Evolutionary conservation across 352 stramenopile genomes (phyloP).

Genomic region (Phytophthora pisi): DNA sequence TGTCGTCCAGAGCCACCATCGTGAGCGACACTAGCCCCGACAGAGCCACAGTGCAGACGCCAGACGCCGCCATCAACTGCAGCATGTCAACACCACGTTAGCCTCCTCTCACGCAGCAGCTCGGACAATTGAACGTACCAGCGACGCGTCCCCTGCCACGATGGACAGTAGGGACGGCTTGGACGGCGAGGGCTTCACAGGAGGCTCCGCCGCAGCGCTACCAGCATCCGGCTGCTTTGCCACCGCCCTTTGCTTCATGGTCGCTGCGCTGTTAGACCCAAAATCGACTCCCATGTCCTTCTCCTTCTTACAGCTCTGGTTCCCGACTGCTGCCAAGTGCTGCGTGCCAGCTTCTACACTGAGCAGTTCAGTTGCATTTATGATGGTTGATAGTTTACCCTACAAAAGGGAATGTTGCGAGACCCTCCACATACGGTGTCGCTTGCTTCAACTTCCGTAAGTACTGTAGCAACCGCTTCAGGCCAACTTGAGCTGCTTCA

Average conservation of each 20-base stretch:
- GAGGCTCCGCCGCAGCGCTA: conserved; percentile 10
- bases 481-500: conserved; percentile 50
- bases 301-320: not conserved
- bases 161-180: conserved; percentile 40
- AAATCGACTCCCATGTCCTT: conserved; percentile 29
- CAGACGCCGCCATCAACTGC: conserved; percentile 36
- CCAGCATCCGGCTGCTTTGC: conserved; percentile 2
- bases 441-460: too few relatives aligned
- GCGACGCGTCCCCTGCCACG: conserved; percentile 52
- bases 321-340: not conserved
- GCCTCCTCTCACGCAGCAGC: not conserved
- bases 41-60: conserved; percentile 61
- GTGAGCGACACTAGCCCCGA: conserved; percentile 57
- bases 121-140: conserved; percentile 34
- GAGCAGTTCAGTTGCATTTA: not conserved
- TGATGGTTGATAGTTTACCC: not conserved
- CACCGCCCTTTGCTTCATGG: conserved; percentile 24
- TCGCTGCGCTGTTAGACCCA: conserved; percentile 11
- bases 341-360: not conserved
- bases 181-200: conserved; percentile 23
- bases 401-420: not conserved
- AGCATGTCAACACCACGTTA: conserved; percentile 2
- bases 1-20: conserved; percentile 50
- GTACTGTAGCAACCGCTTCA: conserved; percentile 1
- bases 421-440: too few relatives aligned